Base-by-base conservation (phyloP, 2,329 filamentous ascomycete species). In the Penicillium thymicola region DNA sequence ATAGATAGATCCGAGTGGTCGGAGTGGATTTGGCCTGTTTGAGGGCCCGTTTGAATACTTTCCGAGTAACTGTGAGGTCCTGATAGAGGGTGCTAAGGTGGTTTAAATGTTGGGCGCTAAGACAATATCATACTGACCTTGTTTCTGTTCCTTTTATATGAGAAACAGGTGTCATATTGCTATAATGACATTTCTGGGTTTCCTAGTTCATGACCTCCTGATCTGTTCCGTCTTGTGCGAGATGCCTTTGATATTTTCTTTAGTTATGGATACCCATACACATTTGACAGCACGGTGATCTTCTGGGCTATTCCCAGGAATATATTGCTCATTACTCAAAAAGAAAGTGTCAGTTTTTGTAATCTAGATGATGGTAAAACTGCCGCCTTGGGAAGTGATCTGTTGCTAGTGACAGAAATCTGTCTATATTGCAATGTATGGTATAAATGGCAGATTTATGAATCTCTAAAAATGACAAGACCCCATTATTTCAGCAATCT, bases 111-210 rank as follows among this genome's bases (percentile, higher is more conserved):
- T 51, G 16, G 16, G 6, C n/a, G 16, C 14, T 36, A 36, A 44
- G 49, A 44, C 49, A 45, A 9, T 10, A 27, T 16, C 14, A 21
- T 51, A 16, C 28, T 36, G 18, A 44, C 27, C 3, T 41, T 25
- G 38, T 30, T 51, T 37, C 32, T 25, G 18, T n/a, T 28, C 18
- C 10, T 21, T 41, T 32, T 28, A 48, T n/a, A 27, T 21, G 27
- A 49, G 32, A 54, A 49, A 16, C 18, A 34, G n/a, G 45, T 55
- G 30, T 55, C 30, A 51, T 37, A 28, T 50, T n/a, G 21, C 25
- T 43, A 51, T 34, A 50, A 43, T 30, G 25, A 2, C 30, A 44
- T 30, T 42, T 30, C 30, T 3, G 9, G 14, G 5, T 16, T 32
- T 47, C 32, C 47, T 37, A n/a, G 32, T 40, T 13, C 14, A 5